Conservation (phyloP, 2,329 filamentous ascomycete species). For the Stachybotrys elegans region DNA sequence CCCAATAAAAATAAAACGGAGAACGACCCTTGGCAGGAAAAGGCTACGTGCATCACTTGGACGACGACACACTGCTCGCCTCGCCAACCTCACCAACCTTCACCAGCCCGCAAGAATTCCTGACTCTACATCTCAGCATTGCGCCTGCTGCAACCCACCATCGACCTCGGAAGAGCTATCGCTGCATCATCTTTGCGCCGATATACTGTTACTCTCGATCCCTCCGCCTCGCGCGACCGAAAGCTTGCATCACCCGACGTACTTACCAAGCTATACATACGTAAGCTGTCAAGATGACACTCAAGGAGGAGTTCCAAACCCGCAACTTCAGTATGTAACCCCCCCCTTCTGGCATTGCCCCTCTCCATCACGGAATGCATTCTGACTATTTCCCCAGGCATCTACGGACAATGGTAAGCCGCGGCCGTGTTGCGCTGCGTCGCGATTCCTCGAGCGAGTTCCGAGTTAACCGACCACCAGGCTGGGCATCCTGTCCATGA, state of each 20-base stretch:
- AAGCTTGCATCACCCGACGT: slow-evolving; percentile 7
- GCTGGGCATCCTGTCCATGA: slow-evolving; percentile 66
- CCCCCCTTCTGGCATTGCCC: slow-evolving; percentile 1
- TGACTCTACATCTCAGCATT: too few species aligned
- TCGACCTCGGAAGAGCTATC: too few species aligned
- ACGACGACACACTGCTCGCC: too few species aligned
- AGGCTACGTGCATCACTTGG: slow-evolving; percentile 29
- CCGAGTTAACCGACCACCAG: slow-evolving; percentile 32
- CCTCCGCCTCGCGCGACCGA: slow-evolving; percentile 17
- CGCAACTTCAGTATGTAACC: slow-evolving; percentile 65
- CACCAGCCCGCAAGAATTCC: too few species aligned
- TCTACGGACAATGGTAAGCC: slow-evolving; percentile 71
- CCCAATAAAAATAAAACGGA: neutral
- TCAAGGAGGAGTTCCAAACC: slow-evolving; percentile 67
- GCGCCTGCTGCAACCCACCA: too few species aligned
- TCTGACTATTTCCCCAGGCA: slow-evolving; percentile 47
- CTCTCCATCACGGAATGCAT: slow-evolving; percentile 4
- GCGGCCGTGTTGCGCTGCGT: neutral
- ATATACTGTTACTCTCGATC: too few species aligned
- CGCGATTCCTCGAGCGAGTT: neutral
- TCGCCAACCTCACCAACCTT: too few species aligned
- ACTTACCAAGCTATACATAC: slow-evolving; percentile 5
- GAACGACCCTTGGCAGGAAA: too few species aligned
- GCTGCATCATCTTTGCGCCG: too few species aligned
- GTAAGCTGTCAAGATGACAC: slow-evolving; percentile 52